Base-by-base conservation (phyloP, 2,329 filamentous ascomycete species). In the Penicillium sp. region DNA sequence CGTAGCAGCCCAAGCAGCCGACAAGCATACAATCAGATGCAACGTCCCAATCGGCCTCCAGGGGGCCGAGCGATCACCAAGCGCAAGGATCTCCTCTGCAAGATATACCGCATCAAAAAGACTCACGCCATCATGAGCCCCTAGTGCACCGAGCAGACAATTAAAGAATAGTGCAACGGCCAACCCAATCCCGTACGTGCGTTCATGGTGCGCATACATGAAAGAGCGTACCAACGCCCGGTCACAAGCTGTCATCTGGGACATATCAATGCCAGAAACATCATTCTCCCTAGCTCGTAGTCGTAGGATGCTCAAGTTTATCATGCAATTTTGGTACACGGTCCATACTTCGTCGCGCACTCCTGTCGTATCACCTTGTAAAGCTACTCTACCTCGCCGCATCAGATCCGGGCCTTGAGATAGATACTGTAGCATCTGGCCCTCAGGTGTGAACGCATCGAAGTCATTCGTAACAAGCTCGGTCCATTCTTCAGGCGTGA, bases 401-500 rank as follows among this genome's bases (percentile, higher is more conserved):
- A 71, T 61, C 15, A 72, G 43, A 28, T 46, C 47, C 0, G 70
- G 68, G 1, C 67, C 53, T 8, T 54, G 57, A 0, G 69, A 61
- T 18, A 73, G 51, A 46, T 52, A 59, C 8, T 41, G 51, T 38
- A 73, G 56, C 43, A 69, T 64, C 20, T 60, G 58, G 18, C 67
- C 66, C 28, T 70, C 66, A 4, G 61, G 60, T 0, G 53, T 51
- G 6, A 42, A 38, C 23, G 50, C 46, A 31, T 71, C 63, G 9
- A 66, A 53, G 7, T 68, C 58, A 46, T 55, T 70, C 15, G 47
- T 56, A 10, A 70, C 62, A 2, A 72, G 59, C 12, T 47, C 46
- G 12, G 62, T 58, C 69, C 70, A 73, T 52, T 72, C 68, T 15
- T 59, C 41, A 3, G 54, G 47, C 1, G 47, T 63, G 5, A 72